Percentiles rank a stretch among this genome's conserved stretches.
Conservation (phyloP, 805 yeast species). For the Candida nonsorbophila region DNA sequence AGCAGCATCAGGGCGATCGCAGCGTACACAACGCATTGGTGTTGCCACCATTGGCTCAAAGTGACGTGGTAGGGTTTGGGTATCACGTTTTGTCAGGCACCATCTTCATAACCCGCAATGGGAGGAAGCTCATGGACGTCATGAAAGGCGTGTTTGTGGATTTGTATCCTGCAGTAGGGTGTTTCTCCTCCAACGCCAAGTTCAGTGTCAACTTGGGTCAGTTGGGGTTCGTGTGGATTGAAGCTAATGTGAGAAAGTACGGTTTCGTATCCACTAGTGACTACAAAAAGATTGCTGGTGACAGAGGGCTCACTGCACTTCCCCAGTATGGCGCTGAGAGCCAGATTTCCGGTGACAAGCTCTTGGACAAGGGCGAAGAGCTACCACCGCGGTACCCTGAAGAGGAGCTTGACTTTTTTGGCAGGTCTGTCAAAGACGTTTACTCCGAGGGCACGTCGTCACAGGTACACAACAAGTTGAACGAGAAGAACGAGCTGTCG, state of each 20-base stretch:
- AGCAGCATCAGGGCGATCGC: constrained; percentile 36
- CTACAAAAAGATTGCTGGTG: constrained; percentile 29
- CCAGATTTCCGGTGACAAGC: constrained; percentile 40
- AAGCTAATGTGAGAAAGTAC: constrained; percentile 48
- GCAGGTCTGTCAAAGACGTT: constrained; percentile 24
- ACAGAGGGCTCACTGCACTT: constrained; percentile 32
- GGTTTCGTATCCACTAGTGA: constrained; percentile 51
- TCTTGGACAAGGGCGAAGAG: constrained; percentile 67
- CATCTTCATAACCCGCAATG: constrained; percentile 51
- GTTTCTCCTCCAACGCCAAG: constrained; percentile 38
- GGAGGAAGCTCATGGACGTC: constrained; percentile 47
- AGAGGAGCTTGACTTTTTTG: constrained; percentile 60
- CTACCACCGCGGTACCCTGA: constrained; percentile 68
- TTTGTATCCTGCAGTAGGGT: constrained; percentile 51
- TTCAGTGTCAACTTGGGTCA: constrained; percentile 41
- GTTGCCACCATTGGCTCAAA: constrained; percentile 46
- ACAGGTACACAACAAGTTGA: constrained; percentile 6
- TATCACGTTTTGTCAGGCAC: constrained; percentile 45
- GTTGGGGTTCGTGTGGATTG: constrained; percentile 43
- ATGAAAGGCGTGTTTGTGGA: constrained; percentile 45
- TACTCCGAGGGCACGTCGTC: constrained; percentile 26
- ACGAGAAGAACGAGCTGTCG: constrained; percentile 6
- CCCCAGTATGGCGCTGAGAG: constrained; percentile 37
- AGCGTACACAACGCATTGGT: constrained; percentile 41
- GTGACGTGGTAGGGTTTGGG: constrained; percentile 55